Evolutionary conservation across 2,329 filamentous ascomycete species (phyloP).

Genomic region (Neodidymelliopsis sp.): DNA sequence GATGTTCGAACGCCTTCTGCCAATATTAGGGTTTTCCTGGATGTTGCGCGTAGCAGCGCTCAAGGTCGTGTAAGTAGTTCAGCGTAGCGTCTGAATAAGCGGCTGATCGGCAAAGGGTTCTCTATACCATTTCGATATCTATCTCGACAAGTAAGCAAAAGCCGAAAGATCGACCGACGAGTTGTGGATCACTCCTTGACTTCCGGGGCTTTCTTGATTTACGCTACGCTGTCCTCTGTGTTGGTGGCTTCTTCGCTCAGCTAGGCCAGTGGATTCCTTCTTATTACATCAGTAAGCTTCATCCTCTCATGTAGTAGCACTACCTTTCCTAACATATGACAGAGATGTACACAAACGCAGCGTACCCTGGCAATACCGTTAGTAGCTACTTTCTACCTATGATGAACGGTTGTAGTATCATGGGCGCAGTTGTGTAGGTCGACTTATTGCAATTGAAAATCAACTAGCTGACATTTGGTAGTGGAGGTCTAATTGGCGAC

Average conservation of each 20-base stretch:
- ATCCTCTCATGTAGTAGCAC: slow-evolving; percentile 23
- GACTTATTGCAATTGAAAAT: no score
- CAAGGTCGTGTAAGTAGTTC: slow-evolving; percentile 38
- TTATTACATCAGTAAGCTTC: slow-evolving; percentile 48
- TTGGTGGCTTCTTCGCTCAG: slow-evolving; percentile 39
- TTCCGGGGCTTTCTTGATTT: slow-evolving; percentile 43
- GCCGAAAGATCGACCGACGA: slow-evolving; percentile 25
- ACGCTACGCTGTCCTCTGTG: slow-evolving; percentile 40
- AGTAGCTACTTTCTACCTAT: slow-evolving; percentile 56
- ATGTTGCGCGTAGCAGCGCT: slow-evolving; percentile 69
- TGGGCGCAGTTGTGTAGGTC: slow-evolving; percentile 61
- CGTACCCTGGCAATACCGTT: slow-evolving; percentile 56
- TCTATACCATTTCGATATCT: slow-evolving; percentile 50
- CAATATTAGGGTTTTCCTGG: slow-evolving; percentile 66
- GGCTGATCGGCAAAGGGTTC: slow-evolving; percentile 60
- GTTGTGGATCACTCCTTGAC: slow-evolving; percentile 40
- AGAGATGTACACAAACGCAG: slow-evolving; percentile 67
- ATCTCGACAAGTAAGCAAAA: slow-evolving; percentile 39
- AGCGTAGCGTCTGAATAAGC: slow-evolving; percentile 56
- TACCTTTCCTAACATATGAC: slow-evolving; percentile 37
- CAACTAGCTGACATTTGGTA: slow-evolving; percentile 38
- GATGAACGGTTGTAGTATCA: slow-evolving; percentile 60
- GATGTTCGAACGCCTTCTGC: slow-evolving; percentile 62
- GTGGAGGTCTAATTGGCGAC: slow-evolving; percentile 61
- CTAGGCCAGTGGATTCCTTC: slow-evolving; percentile 42